Evolutionary conservation across 768 basidiomycete species (phyloP), one percentile per base, ranked within the genome.

Genomic region (Rhodosporidiobolus sp.): DNA sequence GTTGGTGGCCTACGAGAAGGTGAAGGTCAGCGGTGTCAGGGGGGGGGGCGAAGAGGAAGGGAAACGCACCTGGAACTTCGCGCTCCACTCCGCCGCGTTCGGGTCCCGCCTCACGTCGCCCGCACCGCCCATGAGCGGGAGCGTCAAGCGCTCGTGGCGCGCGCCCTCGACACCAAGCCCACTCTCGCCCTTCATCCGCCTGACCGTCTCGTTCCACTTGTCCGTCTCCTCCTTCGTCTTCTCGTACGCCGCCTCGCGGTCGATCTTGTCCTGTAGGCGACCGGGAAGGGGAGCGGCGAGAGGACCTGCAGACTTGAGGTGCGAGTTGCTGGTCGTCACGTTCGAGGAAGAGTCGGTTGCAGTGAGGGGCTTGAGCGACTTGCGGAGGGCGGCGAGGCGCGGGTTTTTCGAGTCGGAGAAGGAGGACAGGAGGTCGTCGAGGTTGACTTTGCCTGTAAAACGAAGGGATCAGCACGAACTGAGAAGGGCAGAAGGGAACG

Each of bases 201-300:
- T 91, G 89, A 97, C 95, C 6, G 92, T 91, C 10, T 87, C 88
- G 35, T 87, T 87, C 96, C 95, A 98, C 83, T 95, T 96, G 74
- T 90, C 87, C 4, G 95, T 89, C 80, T 97, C 94, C 73, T 87
- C 86, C 79, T 91, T 92, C 8, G 94, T 97, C 81, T 90, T 86
- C 77, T 94, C 93, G 79, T 95, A 96, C 0, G 95, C 95, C 14
- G 94, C 95, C 79, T 93, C 88, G 60, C 95, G 88, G 76, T 96
- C 92, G 1, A 97, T 83, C 55, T 90, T 88, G 72, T 96, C 94
- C 80, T 96, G 91, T 0, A 89, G 86, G 45, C 93, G 86, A 30
- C 89, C 88, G 16, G 92, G 92, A 0, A 99, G 83, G 0, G 95
- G 95, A 0, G 91, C 92, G 8, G 91, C 82, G 11, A 95, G 84